Evolutionary conservation across 140 eudicot species (phyloP).

Genomic region (Anethum foeniculum): DNA sequence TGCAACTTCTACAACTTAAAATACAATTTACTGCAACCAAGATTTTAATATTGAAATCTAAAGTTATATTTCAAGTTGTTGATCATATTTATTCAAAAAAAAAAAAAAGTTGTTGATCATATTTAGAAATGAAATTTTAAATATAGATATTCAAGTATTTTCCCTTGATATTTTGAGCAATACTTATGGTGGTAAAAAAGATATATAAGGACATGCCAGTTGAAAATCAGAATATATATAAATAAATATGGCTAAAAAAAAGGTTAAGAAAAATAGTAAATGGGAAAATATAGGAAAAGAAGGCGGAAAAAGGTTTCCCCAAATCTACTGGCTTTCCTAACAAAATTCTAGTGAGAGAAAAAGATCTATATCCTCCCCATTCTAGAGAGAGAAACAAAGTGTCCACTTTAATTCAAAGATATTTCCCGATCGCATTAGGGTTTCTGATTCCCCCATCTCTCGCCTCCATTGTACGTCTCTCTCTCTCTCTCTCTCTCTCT

Average conservation of each 20-base stretch:
- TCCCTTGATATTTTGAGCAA: too few species aligned
- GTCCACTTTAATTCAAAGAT: constrained; percentile 10
- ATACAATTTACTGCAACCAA: too few species aligned
- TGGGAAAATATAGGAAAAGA: not conserved
- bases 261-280: not conserved
- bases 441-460: not conserved
- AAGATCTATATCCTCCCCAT: not conserved
- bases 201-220: too few species aligned
- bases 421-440: constrained; percentile 9
- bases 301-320: not conserved
- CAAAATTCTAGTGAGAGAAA: not conserved
- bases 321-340: constrained; percentile 10
- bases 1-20: too few species aligned
- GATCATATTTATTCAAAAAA: too few species aligned
- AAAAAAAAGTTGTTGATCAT: too few species aligned
- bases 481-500: not conserved
- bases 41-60: too few species aligned
- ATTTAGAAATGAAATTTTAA: too few species aligned
- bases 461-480: constrained; percentile 1
- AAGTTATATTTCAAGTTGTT: too few species aligned
- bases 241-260: not conserved
- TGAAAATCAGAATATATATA: not conserved
- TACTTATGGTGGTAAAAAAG: too few species aligned
- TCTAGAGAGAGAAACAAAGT: not conserved
- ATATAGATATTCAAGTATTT: too few species aligned